Evolutionary conservation across 345 rosid species (phyloP).

Genomic region (Bretschneidera sinensis): DNA sequence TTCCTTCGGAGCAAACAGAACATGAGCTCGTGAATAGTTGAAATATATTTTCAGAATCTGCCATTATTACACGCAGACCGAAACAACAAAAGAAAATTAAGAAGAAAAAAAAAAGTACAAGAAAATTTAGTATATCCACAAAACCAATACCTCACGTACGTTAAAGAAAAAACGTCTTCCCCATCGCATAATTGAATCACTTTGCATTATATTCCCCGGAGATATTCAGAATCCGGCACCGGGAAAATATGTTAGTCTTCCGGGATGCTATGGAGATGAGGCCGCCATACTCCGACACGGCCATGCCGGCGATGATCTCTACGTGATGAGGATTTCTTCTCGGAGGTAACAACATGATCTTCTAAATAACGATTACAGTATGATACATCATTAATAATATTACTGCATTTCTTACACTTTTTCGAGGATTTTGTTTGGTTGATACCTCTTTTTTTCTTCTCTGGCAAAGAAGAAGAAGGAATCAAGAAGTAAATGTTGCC

Average conservation of each 20-base stretch:
- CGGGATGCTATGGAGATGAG: constrained; percentile 67
- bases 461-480: constrained; percentile 55
- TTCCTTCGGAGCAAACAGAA: too few species aligned
- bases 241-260: constrained; percentile 48
- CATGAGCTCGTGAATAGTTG: neutral
- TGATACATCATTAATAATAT: constrained; percentile 7
- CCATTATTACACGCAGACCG: constrained; percentile 32
- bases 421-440: constrained; percentile 14
- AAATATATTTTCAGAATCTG: constrained; percentile 38
- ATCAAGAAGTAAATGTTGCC: constrained; percentile 89
- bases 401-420: constrained; percentile 17
- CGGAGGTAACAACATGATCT: constrained; percentile 20
- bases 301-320: constrained; percentile 48
- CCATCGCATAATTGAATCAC: neutral
- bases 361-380: constrained; percentile 30
- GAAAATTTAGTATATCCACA: neutral
- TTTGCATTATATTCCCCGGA: too few species aligned
- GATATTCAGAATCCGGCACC: neutral
- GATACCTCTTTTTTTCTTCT: constrained; percentile 31
- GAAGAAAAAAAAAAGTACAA: constrained; percentile 10
- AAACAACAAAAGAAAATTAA: constrained; percentile 16
- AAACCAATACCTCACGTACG: neutral
- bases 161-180: too few species aligned
- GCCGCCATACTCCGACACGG: constrained; percentile 57
- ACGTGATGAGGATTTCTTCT: constrained; percentile 39